Conservation (phyloP, 1,139 yeast genomes). For the Magnusiomyces paraingens region DNA sequence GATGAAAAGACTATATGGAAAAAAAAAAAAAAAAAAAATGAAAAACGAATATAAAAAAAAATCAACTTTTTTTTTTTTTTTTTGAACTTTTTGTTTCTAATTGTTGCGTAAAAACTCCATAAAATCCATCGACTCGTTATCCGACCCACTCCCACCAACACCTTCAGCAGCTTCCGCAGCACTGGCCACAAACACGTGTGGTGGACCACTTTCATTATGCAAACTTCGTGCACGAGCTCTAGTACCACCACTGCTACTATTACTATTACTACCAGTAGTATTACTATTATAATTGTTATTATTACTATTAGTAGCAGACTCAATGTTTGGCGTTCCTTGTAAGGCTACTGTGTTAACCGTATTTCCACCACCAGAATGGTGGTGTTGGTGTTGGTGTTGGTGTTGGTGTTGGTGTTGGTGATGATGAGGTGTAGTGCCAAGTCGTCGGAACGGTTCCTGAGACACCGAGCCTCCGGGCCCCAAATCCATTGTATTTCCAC, state of each 20-base stretch:
- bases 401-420: background rate
- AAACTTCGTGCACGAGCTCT: background rate
- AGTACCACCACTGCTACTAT: background rate
- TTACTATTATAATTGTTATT: too few relatives aligned
- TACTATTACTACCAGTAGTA: background rate
- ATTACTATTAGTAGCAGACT: too few relatives aligned
- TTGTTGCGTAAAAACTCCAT: constrained; percentile 2
- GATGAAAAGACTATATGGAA: background rate
- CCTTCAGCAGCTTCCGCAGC: background rate
- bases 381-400: background rate
- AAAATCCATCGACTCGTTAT: constrained; percentile 3
- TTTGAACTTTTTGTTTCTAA: too few relatives aligned
- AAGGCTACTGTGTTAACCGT: background rate
- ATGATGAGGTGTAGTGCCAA: background rate
- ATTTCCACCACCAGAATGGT: too few relatives aligned
- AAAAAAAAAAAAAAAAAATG: background rate
- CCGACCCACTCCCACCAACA: background rate
- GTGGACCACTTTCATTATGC: background rate
- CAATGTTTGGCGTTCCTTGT: too few relatives aligned
- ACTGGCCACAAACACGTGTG: background rate
- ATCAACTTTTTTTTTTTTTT: background rate
- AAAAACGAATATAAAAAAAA: background rate
- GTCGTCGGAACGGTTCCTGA: background rate
- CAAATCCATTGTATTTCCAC: too few relatives aligned
- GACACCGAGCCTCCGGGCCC: too few relatives aligned